Evolutionary conservation across 345 rosid species (phyloP), one percentile per base, ranked within the genome.

Genomic region (Eucalyptus erythrocorys): DNA sequence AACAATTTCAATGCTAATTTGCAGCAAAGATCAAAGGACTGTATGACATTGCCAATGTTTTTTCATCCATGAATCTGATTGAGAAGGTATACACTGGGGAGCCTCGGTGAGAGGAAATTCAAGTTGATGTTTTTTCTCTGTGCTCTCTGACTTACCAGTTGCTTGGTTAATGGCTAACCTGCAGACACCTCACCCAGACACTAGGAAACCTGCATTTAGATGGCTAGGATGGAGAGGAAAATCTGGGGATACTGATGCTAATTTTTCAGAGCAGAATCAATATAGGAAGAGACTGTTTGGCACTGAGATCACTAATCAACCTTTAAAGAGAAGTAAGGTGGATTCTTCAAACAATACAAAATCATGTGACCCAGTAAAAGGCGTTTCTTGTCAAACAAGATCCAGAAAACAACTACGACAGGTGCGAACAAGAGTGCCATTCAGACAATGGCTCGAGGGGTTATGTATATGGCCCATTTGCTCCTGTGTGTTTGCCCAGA

Each of bases 11-110:
- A 88, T 61, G 81, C 89, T 42, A 26, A 81, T 89, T 43, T 91
- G 93, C 96, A 97, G 99, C 97, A 87, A 97, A 95, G 94, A 93
- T 96, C 71, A 93, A 98, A 91, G 94, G 98, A 87, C 92, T 96
- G 32, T 96, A 97, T 89, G 99, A 96, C 92, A 94, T 97, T 86
- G 99, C 97, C 80, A 97, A 97, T 91, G 97, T 96, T 87, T 93
- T 96, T 88, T 93, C 98, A 86, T 96, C 97, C 12, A 92, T 96
- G 92, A 93, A 94, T 85, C 88, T 97, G 87, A 96, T 97, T 53
- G 97, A 97, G 86, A 97, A 97, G 99, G 98, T 97, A 93, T 57
- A 79, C 32, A 27, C 27, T 42, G 10, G 68, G 32, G 40, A 43
- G 43, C 85, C 85, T 24, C 88, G 10, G 53, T 71, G 37, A 86